These are phyloP conservation scores for Hemileia vastatrix DNA, from an alignment of 1,284 basidiomycete species.

Conservation along the genomic window DNA sequence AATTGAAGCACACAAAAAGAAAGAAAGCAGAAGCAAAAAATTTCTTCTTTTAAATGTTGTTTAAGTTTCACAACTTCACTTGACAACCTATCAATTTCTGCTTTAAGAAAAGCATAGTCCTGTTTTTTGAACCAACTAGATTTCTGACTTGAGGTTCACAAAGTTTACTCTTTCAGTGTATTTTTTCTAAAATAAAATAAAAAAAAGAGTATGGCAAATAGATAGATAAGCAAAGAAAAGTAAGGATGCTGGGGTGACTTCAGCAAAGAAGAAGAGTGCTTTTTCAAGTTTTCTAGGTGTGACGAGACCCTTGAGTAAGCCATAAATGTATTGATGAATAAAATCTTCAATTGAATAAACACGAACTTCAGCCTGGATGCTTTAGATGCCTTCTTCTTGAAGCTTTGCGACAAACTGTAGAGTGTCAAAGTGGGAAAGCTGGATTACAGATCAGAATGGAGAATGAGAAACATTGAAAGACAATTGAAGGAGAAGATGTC, in stretches of 20 bases:
- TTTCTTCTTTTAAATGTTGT: conserved; percentile 70
- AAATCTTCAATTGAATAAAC: conserved; percentile 90
- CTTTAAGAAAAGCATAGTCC: conserved; percentile 88
- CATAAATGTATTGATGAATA: conserved; percentile 75
- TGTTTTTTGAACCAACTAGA: conserved; percentile 96
- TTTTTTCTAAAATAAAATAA: conserved; percentile 55
- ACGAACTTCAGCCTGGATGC: conserved; percentile 82
- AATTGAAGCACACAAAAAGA: not conserved
- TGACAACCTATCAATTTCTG: conserved; percentile 74
- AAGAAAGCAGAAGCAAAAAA: not conserved
- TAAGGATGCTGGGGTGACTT: not conserved
- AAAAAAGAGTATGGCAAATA: not conserved
- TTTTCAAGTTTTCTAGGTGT: conserved; percentile 20
- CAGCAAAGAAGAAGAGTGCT: not conserved
- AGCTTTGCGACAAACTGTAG: conserved; percentile 83
- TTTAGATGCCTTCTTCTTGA: conserved; percentile 72
- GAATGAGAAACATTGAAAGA: conserved; percentile 1
- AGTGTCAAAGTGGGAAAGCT: conserved; percentile 75
- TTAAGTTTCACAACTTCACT: conserved; percentile 92
- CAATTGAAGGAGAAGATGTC: too few species aligned
- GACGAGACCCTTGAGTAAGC: conserved; percentile 9
- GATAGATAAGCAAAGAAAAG: not conserved
- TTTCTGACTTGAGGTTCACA: conserved; percentile 87
- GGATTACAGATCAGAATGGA: not conserved
- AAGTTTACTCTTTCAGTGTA: conserved; percentile 97